These are phyloP conservation scores for Penicillium manginii DNA, from an alignment of 495 filamentous ascomycete genomes.

Conservation along the genomic window DNA sequence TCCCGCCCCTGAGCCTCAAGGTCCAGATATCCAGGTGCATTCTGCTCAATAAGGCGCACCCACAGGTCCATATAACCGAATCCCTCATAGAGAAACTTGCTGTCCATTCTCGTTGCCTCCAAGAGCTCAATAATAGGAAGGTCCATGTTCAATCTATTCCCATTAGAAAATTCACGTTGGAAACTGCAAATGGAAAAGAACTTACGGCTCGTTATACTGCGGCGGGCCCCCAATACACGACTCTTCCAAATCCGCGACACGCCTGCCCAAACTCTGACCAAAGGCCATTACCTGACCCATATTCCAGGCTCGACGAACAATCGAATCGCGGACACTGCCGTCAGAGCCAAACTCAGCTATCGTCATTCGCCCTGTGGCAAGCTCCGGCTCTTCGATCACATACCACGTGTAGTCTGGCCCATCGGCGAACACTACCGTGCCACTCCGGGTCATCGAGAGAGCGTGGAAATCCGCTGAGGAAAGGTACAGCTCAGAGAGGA, in stretches of 20 bases:
- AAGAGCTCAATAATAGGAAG: slow-evolving; percentile 16
- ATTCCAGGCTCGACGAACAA: slow-evolving; percentile 15
- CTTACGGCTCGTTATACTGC: slow-evolving; percentile 15
- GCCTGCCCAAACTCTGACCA: slow-evolving; percentile 10
- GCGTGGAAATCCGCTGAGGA: slow-evolving; percentile 10
- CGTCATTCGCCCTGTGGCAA: slow-evolving; percentile 11
- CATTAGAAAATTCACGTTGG: background rate
- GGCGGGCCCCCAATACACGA: slow-evolving; percentile 9
- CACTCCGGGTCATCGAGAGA: slow-evolving; percentile 14
- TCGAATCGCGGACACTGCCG: slow-evolving; percentile 11
- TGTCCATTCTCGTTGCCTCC: slow-evolving; percentile 11
- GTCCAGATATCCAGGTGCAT: slow-evolving; percentile 15
- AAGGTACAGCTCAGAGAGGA: slow-evolving; percentile 11
- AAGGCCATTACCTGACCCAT: slow-evolving; percentile 12
- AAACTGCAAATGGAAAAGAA: too few relatives aligned
- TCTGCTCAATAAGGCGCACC: slow-evolving; percentile 15
- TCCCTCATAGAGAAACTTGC: slow-evolving; percentile 13
- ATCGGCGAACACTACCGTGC: slow-evolving; percentile 15
- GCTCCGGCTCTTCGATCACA: slow-evolving; percentile 10
- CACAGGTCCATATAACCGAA: slow-evolving; percentile 13
- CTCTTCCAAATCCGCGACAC: background rate
- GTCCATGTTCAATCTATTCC: slow-evolving; percentile 14
- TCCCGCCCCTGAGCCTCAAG: slow-evolving; percentile 15
- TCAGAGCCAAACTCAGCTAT: slow-evolving; percentile 14
- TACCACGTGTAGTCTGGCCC: slow-evolving; percentile 12